Percentiles rank a stretch among this genome's conserved stretches.
phyloP scores from a whole-genome alignment of 2,329 filamentous ascomycete species.

The Trichoderma pleuroti region DNA sequence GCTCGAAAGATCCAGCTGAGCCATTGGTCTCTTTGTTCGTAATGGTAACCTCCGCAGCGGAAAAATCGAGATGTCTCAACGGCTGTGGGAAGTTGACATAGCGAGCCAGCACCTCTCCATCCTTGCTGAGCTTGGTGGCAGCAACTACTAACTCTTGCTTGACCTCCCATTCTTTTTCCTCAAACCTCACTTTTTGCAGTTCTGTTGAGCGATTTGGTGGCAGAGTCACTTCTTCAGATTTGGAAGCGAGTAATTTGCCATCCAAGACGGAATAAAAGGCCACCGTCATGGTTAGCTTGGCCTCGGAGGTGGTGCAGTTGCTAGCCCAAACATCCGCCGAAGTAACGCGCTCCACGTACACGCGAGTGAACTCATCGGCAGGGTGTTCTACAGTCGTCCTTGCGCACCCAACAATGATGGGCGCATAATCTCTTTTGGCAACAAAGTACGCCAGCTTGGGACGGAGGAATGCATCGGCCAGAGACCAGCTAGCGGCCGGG shows the following conservation, averaged over 20 bases:
- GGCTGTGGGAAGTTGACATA: slow-evolving; percentile 13
- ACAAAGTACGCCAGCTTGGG: slow-evolving; percentile 14
- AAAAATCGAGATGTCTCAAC: neutral
- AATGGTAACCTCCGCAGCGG: neutral
- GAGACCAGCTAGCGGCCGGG: slow-evolving; percentile 9
- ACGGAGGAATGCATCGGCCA: slow-evolving; percentile 1
- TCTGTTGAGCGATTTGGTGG: slow-evolving; percentile 8
- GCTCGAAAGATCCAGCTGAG: neutral
- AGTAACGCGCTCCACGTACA: neutral
- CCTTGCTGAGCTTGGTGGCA: neutral
- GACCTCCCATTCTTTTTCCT: neutral
- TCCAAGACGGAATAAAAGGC: neutral
- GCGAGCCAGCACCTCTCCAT: neutral
- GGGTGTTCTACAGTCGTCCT: neutral
- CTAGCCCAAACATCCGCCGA: neutral
- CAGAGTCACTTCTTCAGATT: neutral
- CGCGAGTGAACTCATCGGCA: slow-evolving; percentile 3
- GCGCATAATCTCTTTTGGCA: neutral
- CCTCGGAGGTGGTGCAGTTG: neutral
- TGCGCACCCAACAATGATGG: neutral
- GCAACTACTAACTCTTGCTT: slow-evolving; percentile 1
- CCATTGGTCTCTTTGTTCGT: neutral
- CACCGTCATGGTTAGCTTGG: neutral
- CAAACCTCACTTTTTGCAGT: neutral
- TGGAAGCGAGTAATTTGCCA: neutral